Base-by-base conservation (phyloP, 805 yeast genomes). In the Pichia nanzhaoensis region DNA sequence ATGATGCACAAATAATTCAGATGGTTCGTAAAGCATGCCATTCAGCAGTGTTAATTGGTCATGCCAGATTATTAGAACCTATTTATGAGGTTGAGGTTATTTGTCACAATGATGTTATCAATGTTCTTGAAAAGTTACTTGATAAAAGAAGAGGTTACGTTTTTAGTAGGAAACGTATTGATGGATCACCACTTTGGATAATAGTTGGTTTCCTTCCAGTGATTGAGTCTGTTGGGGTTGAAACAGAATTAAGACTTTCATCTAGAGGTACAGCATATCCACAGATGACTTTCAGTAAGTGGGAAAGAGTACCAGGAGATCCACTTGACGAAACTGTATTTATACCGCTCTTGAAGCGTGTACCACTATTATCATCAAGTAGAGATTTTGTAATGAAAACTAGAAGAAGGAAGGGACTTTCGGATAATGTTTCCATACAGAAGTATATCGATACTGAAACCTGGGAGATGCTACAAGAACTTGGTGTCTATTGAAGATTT, bases 341-440 rank as follows among this genome's bases (percentile, higher is more conserved):
- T 39, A 72, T 88, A 34, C 88, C 89, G 5, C 73, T 80, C 35
- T 69, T 91, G 59, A 79, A 78, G 53, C 86, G 96, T 0, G 96
- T 93, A 1, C 81, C 83, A 5, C 64, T 70, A 0, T 67, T 68
- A 9, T 79, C 84, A 2, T 65, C 90, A 47, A 91, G 96, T 1
- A 70, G 99, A 46, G 99, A 93, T 63, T 87, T 89, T 56, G 82
- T 88, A 27, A 66, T 87, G 65, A 93, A 95, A 61, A 88, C 96
- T 0, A 73, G 99, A 60, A 78, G 80, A 55, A 74, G 97, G 55
- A 91, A 89, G 59, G 98, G 97, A 0, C 64, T 91, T 31, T 72
- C 78, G 7, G 86, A 82, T 13, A 95, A 83, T 49, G 86, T 87
- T 18, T 70, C 72, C 2, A 57, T 90, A 39, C 70, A 73, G 40